Percentiles rank a stretch among this genome's conserved stretches.
Evolutionary conservation across 1,139 yeast genomes (phyloP).

Genomic region (Wickerhamomyces sp.): DNA sequence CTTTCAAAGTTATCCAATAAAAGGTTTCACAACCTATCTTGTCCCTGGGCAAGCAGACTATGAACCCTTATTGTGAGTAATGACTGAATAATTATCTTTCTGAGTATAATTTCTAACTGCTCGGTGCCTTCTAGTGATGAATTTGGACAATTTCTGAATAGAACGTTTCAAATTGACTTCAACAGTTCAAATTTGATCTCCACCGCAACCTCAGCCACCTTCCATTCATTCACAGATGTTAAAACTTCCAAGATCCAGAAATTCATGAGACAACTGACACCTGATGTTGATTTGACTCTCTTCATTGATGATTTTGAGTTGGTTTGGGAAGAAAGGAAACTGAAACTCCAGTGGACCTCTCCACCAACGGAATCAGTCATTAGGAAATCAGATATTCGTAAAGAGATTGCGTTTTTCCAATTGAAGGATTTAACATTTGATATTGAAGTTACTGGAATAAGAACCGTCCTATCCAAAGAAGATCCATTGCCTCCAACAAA

Average conservation of each 20-base stretch:
- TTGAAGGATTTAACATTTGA: slow-evolving; percentile 11
- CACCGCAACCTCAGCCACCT: slow-evolving; percentile 20
- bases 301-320: slow-evolving; percentile 18
- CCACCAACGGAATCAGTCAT: slow-evolving; percentile 16
- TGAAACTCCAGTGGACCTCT: slow-evolving; percentile 17
- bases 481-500: slow-evolving; percentile 18
- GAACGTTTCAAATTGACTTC: slow-evolving; percentile 11
- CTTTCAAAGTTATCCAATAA: slow-evolving; percentile 17
- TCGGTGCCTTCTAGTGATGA: slow-evolving; percentile 4
- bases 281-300: slow-evolving; percentile 12
- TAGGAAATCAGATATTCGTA: slow-evolving; percentile 7
- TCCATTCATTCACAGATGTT: slow-evolving; percentile 9
- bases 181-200: slow-evolving; percentile 11
- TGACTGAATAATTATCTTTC: no score
- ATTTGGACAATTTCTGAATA: slow-evolving; percentile 12
- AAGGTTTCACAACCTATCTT: slow-evolving; percentile 16
- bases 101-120: no score
- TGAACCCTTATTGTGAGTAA: slow-evolving; percentile 9
- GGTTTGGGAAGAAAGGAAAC: slow-evolving; percentile 8
- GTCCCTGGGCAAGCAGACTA: slow-evolving; percentile 15
- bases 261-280: slow-evolving; percentile 10
- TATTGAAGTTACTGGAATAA: slow-evolving; percentile 19
- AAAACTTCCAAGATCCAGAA: slow-evolving; percentile 13
- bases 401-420: slow-evolving; percentile 22
- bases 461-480: slow-evolving; percentile 12